Percentiles rank a stretch among this genome's conserved stretches.
phyloP scores from a whole-genome alignment of 2,329 filamentous ascomycete genomes.

The Ciborinia camelliae region DNA sequence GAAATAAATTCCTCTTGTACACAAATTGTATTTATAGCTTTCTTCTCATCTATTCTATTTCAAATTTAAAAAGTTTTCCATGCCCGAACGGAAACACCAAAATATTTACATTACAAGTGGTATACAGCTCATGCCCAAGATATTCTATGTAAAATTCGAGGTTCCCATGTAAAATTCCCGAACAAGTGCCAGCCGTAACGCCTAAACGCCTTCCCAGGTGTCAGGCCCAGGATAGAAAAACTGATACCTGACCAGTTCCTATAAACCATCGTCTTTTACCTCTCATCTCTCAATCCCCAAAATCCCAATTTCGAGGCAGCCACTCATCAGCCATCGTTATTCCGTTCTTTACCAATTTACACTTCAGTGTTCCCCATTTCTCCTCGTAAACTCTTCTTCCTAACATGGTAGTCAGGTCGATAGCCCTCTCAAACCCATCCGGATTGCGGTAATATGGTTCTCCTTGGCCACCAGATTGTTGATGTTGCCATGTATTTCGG shows the following conservation, averaged over 20 bases:
- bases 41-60: not conserved
- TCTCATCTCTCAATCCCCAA: too few species aligned
- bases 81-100: not conserved
- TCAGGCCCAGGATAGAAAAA: not conserved
- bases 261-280: not conserved
- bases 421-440: constrained; percentile 44
- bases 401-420: constrained; percentile 46
- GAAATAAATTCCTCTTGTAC: not conserved
- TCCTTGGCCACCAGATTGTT: constrained; percentile 50
- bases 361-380: constrained; percentile 48
- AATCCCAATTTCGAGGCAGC: constrained; percentile 32
- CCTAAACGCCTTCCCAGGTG: not conserved
- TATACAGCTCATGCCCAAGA: not conserved
- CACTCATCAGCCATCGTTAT: constrained; percentile 45
- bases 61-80: not conserved
- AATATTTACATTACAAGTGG: not conserved
- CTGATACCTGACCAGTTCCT: not conserved
- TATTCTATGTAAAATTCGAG: not conserved
- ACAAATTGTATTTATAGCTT: not conserved
- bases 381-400: constrained; percentile 42
- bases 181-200: not conserved
- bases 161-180: not conserved
- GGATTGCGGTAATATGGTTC: constrained; percentile 53
- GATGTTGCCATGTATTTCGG: constrained; percentile 52
- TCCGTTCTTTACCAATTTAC: constrained; percentile 41